phyloP scores from a whole-genome alignment of 2,329 filamentous ascomycete genomes.

The Beauveria brongniartii region DNA sequence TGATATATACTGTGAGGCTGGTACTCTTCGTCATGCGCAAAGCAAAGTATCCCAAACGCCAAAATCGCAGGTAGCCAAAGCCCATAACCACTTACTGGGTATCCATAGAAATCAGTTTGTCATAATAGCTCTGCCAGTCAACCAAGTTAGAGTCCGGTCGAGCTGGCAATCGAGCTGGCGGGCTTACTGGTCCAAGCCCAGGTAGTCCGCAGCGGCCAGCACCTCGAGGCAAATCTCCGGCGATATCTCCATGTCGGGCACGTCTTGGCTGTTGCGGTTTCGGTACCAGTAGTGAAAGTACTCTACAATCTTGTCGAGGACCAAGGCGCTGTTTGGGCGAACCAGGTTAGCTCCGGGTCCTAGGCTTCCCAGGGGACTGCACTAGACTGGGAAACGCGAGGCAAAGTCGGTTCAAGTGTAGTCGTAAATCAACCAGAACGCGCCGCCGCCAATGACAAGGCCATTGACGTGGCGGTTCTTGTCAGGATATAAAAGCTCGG shows the following conservation, averaged over 20 bases:
- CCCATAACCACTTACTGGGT: not conserved
- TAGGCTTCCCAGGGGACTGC: not conserved
- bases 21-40: not conserved
- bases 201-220: slow-evolving; percentile 68
- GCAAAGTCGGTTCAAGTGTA: slow-evolving; percentile 58
- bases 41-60: not conserved
- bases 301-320: slow-evolving; percentile 74
- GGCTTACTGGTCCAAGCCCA: slow-evolving; percentile 54
- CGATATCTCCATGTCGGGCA: slow-evolving; percentile 71
- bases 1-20: not conserved
- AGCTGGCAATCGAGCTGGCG: slow-evolving; percentile 13
- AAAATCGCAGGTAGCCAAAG: not conserved
- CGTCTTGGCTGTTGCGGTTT: slow-evolving; percentile 60
- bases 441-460: slow-evolving; percentile 15
- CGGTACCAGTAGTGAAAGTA: slow-evolving; percentile 80
- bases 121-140: slow-evolving; percentile 27
- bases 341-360: slow-evolving; percentile 18
- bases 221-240: slow-evolving; percentile 72
- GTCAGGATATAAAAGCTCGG: slow-evolving; percentile 31
- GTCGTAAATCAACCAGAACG: slow-evolving; percentile 43
- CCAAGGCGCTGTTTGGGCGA: slow-evolving; percentile 47
- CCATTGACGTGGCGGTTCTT: slow-evolving; percentile 28
- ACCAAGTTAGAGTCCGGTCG: slow-evolving; percentile 21
- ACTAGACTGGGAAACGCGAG: slow-evolving; percentile 17
- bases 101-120: slow-evolving; percentile 22